Evolutionary conservation across 1,139 yeast species (phyloP), one percentile per base, ranked within the genome.

Genomic region (Lodderomyces pseudojiufengensis): DNA sequence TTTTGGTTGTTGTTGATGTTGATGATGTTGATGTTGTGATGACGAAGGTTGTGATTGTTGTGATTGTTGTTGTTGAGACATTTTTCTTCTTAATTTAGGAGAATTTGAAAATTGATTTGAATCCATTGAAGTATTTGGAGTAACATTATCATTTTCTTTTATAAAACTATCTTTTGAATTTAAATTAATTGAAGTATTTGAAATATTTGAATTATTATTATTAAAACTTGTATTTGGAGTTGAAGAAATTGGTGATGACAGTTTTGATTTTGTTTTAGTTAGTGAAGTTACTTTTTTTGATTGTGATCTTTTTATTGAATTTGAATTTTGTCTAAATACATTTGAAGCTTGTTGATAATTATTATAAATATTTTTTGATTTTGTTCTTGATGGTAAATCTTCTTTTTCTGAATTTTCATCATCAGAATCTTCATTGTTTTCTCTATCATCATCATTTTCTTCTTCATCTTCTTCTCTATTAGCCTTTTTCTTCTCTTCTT

Each of bases 321-420:
- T 13, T 6, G 39, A 32, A 3, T 16, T 16, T 11, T 30, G 24
- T 27, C 40, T 29, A 24, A 29, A 29, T 24, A 18, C 27, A 16
- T 24, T 16, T 9, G 42, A 29, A 15, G 49, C 45, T 37, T 52
- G 55, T 27, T 52, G 54, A 33, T 50, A 49, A 32, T 50, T 48
- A 31, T 51, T 52, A 36, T 49, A 50, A 11, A 47, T 48, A 31
- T 49, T 49, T 28, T 47, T 51, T 13, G 53, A 46, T 30, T 45
- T 45, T 15, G 44, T 35, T 33, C 55, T 40, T 30, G 42, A 33
- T 5, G 52, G 51, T 27, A 45, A 41, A 25, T 38, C 34, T 11
- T 35, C 38, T 4, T 37, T 29, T 15, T 31, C 35, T 11, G 15
- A 8, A 14, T 33, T 31, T n/a, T 36, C 37, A 6, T 34, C 26